Evolutionary conservation across 352 stramenopile species (phyloP).

Genomic region (Phytophthora nicotianae): DNA sequence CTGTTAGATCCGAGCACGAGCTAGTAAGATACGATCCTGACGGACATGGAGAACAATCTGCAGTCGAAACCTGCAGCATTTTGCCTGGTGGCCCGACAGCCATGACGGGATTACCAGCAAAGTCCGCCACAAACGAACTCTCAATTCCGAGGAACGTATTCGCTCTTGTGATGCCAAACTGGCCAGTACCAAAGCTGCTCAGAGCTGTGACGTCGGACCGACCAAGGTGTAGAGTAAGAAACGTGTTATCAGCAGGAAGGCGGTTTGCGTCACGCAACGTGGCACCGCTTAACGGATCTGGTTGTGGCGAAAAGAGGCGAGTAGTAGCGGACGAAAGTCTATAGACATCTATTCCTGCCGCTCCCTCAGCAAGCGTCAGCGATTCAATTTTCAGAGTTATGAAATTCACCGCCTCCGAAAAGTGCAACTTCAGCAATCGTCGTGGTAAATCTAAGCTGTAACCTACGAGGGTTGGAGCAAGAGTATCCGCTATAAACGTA

Average conservation of each 20-base stretch:
- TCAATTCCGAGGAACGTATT: conserved; percentile 61
- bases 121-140: conserved; percentile 49
- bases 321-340: conserved; percentile 45
- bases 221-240: conserved; percentile 62
- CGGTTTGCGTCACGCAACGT: conserved; percentile 48
- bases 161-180: conserved; percentile 47
- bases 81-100: conserved; percentile 18
- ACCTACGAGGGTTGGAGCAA: conserved; percentile 47
- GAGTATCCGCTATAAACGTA: conserved; percentile 52
- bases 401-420: conserved; percentile 69
- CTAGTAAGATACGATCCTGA: conserved; percentile 44
- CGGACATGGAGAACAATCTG: conserved; percentile 63
- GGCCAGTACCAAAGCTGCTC: conserved; percentile 41
- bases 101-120: conserved; percentile 47
- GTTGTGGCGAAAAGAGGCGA: conserved; percentile 50
- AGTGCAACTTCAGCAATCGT: conserved; percentile 64
- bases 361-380: conserved; percentile 52
- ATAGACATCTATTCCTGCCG: conserved; percentile 36
- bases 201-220: conserved; percentile 45
- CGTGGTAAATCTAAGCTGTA: conserved; percentile 66
- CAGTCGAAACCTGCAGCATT: conserved; percentile 44
- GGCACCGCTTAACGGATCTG: conserved; percentile 54
- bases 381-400: conserved; percentile 37
- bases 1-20: conserved; percentile 67
- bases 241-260: conserved; percentile 63